Evolutionary conservation across 495 filamentous ascomycete species (phyloP).

Genomic region (Usnea hakonensis): DNA sequence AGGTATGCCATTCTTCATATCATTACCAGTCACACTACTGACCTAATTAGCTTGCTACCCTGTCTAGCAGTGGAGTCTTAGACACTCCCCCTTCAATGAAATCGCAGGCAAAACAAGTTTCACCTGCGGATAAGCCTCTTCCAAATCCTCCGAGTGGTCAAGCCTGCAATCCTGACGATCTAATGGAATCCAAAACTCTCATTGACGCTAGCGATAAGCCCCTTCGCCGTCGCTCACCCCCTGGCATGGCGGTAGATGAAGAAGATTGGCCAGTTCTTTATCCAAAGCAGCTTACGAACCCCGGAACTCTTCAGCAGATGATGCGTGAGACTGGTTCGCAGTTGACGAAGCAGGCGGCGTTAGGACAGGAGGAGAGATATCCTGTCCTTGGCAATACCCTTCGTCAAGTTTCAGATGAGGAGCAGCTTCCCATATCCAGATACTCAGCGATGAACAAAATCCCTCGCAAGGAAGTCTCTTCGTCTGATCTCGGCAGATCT

Average conservation of each 20-base stretch:
- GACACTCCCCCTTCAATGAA: constrained; percentile 5
- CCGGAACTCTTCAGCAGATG: constrained; percentile 17
- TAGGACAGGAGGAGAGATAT: constrained; percentile 15
- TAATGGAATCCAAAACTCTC: constrained; percentile 18
- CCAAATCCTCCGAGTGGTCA: constrained; percentile 23
- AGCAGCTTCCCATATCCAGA: constrained; percentile 16
- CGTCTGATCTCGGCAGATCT: neutral
- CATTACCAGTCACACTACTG: neutral
- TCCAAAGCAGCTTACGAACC: constrained; percentile 13
- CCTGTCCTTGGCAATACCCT: constrained; percentile 13
- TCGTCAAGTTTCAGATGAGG: neutral
- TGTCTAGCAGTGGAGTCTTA: neutral
- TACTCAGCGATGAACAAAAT: constrained; percentile 15
- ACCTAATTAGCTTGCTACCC: constrained; percentile 15
- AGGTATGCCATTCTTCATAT: constrained; percentile 10
- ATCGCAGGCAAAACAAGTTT: neutral
- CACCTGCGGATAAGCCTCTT: constrained; percentile 24
- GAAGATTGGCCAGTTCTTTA: constrained; percentile 27
- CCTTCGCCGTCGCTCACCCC: constrained; percentile 20
- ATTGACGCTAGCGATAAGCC: constrained; percentile 28
- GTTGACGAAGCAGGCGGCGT: constrained; percentile 7
- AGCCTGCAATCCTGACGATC: neutral
- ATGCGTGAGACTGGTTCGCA: constrained; percentile 15
- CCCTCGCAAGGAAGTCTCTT: constrained; percentile 1
- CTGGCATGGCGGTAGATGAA: constrained; percentile 3